These are phyloP conservation scores for Phyllosticta capitalensis DNA, from an alignment of 2,329 filamentous ascomycete genomes.

Conservation along the genomic window DNA sequence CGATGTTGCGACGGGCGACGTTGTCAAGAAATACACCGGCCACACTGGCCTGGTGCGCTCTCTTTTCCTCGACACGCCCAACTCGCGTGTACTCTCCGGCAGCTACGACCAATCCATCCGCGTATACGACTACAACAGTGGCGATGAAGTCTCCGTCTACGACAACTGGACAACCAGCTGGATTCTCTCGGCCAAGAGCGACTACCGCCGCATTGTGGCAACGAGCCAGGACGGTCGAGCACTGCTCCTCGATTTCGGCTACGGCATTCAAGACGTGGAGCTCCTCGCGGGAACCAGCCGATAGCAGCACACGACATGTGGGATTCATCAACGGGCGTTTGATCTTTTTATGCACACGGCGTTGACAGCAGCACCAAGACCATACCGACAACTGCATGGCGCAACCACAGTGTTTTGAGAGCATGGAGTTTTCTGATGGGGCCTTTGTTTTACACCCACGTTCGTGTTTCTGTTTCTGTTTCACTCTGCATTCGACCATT, in stretches of 20 bases:
- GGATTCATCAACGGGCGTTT: not conserved
- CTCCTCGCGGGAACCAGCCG: slow-evolving; percentile 3
- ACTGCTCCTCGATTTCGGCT: slow-evolving; percentile 86
- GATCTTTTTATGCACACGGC: not conserved
- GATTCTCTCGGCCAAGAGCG: slow-evolving; percentile 92
- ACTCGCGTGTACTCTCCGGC: slow-evolving; percentile 77
- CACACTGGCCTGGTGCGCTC: slow-evolving; percentile 82
- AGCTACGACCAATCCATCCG: slow-evolving; percentile 95
- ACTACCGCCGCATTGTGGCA: slow-evolving; percentile 88
- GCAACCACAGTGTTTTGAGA: not conserved
- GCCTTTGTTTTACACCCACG: not conserved
- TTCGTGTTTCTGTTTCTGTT: not conserved
- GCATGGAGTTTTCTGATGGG: not conserved
- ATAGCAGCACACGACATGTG: not conserved
- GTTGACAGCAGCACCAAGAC: not conserved
- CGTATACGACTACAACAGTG: slow-evolving; percentile 80
- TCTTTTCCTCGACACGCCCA: slow-evolving; percentile 80
- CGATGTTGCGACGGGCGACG: slow-evolving; percentile 81
- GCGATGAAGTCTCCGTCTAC: slow-evolving; percentile 69
- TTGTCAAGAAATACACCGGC: slow-evolving; percentile 69
- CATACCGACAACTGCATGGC: not conserved
- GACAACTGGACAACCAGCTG: slow-evolving; percentile 94
- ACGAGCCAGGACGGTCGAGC: slow-evolving; percentile 91
- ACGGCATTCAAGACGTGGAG: slow-evolving; percentile 45
- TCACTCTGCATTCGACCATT: too few species aligned